These are phyloP conservation scores for Diutina rugosa DNA, from an alignment of 1,139 yeast species.

Conservation along the genomic window DNA sequence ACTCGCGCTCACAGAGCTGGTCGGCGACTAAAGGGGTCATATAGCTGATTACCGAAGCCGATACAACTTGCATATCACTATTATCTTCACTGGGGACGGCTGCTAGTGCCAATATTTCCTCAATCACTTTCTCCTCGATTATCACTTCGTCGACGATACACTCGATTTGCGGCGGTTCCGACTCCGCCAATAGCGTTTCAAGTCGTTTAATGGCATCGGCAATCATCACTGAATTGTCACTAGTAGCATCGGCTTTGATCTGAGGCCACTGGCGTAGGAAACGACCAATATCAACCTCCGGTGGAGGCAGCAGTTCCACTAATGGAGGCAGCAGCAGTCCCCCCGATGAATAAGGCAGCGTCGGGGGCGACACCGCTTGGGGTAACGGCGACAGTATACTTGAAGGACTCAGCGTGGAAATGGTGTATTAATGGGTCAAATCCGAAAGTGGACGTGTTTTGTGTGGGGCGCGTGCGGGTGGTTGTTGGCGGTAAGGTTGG, in stretches of 20 bases:
- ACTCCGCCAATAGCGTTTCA: neutral
- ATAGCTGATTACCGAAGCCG: neutral
- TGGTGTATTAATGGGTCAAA: no score
- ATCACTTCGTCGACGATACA: neutral
- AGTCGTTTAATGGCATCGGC: neutral
- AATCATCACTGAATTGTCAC: neutral
- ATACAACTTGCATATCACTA: neutral
- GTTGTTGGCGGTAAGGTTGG: no score
- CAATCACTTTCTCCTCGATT: neutral
- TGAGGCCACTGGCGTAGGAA: neutral
- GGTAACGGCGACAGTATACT: no score
- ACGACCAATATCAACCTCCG: neutral
- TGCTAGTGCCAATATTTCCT: neutral
- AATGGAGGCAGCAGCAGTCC: neutral
- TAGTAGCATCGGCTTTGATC: no score
- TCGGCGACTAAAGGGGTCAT: neutral
- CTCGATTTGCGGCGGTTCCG: neutral
- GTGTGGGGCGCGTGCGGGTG: no score
- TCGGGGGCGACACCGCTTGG: no score
- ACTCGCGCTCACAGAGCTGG: neutral
- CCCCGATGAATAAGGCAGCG: no score
- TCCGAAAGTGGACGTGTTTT: no score
- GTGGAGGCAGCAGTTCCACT: neutral
- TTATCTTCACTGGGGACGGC: neutral
- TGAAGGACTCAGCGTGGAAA: no score